Conservation (phyloP, 2,329 filamentous ascomycete species). For the Sclerotinia sclerotiorum region DNA sequence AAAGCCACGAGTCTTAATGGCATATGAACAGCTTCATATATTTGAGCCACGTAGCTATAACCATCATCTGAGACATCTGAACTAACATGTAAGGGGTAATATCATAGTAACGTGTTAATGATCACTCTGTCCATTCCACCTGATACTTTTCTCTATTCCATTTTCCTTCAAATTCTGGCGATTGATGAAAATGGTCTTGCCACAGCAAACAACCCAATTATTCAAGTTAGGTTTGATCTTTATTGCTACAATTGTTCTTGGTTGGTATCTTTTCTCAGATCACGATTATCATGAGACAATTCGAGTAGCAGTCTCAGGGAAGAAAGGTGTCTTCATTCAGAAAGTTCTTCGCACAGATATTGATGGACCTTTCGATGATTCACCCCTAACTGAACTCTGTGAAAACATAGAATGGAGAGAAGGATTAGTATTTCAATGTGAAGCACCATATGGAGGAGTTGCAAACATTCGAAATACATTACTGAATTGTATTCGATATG, state of each 20-base stretch:
- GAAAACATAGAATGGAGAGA: constrained; percentile 39
- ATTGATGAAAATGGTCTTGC: constrained; percentile 6
- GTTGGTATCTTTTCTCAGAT: constrained; percentile 15
- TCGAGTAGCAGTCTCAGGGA: constrained; percentile 11
- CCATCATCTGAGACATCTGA: not conserved
- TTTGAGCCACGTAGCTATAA: constrained; percentile 6
- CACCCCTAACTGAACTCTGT: constrained; percentile 33
- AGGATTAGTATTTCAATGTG: constrained; percentile 44
- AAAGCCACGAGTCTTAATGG: not conserved
- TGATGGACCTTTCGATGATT: constrained; percentile 32
- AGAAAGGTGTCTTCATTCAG: constrained; percentile 27
- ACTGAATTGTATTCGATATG: constrained; percentile 45
- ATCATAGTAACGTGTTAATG: not conserved
- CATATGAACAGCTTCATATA: not conserved
- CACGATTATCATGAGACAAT: constrained; percentile 20
- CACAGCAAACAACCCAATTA: not conserved
- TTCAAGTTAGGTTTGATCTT: constrained; percentile 26
- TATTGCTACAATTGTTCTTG: not conserved
- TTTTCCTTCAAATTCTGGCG: not conserved
- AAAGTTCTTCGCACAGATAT: constrained; percentile 27
- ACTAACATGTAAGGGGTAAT: constrained; percentile 5
- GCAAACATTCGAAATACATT: constrained; percentile 46
- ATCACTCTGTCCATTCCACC: constrained; percentile 1
- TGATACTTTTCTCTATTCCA: not conserved
- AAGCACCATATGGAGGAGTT: constrained; percentile 44